Conservation (phyloP, 768 basidiomycete genomes). For the Ramaria sp. region DNA sequence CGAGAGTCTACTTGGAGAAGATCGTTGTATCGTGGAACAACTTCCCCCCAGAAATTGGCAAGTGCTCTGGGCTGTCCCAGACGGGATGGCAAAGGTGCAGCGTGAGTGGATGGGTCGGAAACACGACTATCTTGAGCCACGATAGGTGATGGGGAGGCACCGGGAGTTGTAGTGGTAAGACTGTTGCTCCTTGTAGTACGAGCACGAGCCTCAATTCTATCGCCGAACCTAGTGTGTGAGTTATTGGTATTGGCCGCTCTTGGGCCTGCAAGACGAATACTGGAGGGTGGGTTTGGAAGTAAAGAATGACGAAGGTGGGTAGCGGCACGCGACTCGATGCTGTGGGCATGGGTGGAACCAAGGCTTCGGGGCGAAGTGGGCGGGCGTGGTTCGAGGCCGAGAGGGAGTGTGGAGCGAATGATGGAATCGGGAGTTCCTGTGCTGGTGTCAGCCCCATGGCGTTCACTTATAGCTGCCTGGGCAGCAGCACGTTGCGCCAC, state of each 20-base stretch:
- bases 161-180: background rate
- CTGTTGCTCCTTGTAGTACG: conserved; percentile 3
- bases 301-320: background rate
- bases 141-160: background rate
- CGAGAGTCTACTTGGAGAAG: background rate
- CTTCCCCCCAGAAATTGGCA: background rate
- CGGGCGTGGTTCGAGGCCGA: background rate
- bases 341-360: background rate
- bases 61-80: background rate
- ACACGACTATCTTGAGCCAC: background rate
- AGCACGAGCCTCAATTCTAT: background rate
- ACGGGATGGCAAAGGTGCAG: background rate
- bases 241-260: background rate
- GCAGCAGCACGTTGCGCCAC: background rate
- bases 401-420: background rate
- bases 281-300: background rate
- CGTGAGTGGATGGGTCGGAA: background rate
- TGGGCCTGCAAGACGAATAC: background rate
- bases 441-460: background rate
- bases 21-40: background rate
- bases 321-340: conserved; percentile 4
- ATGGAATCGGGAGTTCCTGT: background rate
- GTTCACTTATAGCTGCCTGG: no score
- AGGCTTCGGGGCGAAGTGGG: background rate
- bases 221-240: background rate